Percentiles rank a stretch among this genome's conserved stretches.
Conservation (phyloP, 2,329 filamentous ascomycete genomes). For the Trichophyton verrucosum region DNA sequence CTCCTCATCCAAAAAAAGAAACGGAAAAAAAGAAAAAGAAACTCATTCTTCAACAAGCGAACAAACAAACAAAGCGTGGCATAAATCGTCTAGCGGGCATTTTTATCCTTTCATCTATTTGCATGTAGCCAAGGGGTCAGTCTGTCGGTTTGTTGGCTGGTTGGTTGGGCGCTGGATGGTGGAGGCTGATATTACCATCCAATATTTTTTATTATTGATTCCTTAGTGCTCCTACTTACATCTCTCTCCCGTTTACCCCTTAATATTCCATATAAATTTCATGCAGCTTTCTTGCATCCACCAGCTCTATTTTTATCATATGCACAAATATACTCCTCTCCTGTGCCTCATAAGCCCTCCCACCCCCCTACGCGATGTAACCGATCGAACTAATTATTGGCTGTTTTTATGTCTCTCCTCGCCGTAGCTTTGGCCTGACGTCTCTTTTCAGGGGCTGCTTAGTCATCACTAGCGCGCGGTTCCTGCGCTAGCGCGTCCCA, state of each 20-base stretch:
- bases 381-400: no score
- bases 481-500: conserved; percentile 7
- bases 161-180: background rate
- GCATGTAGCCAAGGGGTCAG: conserved; percentile 2
- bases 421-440: background rate
- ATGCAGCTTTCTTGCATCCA: background rate
- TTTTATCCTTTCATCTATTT: background rate
- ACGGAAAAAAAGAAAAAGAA: no score
- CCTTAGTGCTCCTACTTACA: background rate
- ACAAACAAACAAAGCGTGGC: background rate
- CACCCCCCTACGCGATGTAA: background rate
- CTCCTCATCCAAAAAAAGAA: no score
- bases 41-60: no score
- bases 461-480: conserved; percentile 4
- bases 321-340: background rate
- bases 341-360: background rate
- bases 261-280: background rate
- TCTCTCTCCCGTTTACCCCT: background rate
- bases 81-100: background rate
- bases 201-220: background rate
- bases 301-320: background rate
- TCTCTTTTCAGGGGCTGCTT: conserved; percentile 1
- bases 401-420: no score
- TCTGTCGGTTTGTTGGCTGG: no score
- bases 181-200: conserved; percentile 1